Conservation (phyloP, 352 stramenopile species). For the Halophytophthora batemanensis region DNA sequence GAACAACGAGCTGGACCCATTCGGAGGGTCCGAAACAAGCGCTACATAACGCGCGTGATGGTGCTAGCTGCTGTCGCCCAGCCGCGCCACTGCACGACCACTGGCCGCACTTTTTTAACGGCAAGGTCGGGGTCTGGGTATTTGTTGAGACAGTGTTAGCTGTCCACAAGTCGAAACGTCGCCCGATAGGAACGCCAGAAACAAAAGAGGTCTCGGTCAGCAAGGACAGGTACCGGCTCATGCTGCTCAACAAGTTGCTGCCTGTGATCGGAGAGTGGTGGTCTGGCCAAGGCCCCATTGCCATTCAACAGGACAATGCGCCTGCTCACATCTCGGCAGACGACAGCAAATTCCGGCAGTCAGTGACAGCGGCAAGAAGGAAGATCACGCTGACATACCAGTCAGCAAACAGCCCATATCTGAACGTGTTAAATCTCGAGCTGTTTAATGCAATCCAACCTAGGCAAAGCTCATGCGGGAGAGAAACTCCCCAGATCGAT, state of each 20-base stretch:
- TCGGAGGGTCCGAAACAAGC: too few relatives aligned
- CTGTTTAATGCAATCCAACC: constrained; percentile 6
- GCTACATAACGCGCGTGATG: constrained; percentile 4
- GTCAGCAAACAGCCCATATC: neutral
- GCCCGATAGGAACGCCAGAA: neutral
- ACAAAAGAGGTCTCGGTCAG: neutral
- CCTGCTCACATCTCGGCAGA: neutral
- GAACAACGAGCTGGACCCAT: too few relatives aligned
- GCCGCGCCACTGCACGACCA: neutral
- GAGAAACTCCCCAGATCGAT: too few relatives aligned
- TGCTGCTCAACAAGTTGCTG: neutral
- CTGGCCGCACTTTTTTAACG: neutral
- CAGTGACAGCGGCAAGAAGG: neutral
- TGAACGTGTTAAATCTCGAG: constrained; percentile 2
- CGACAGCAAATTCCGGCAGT: neutral
- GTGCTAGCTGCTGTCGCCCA: neutral
- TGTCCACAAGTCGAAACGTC: neutral
- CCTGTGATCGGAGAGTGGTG: neutral
- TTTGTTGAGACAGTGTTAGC: neutral
- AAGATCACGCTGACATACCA: constrained; percentile 1
- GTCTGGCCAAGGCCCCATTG: neutral
- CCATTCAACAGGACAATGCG: constrained; percentile 6
- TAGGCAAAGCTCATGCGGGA: too few relatives aligned
- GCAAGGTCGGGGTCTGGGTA: neutral
- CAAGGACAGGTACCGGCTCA: neutral